phyloP scores from a whole-genome alignment of 305 asterid genomes.

The Fraxinus greggii region DNA sequence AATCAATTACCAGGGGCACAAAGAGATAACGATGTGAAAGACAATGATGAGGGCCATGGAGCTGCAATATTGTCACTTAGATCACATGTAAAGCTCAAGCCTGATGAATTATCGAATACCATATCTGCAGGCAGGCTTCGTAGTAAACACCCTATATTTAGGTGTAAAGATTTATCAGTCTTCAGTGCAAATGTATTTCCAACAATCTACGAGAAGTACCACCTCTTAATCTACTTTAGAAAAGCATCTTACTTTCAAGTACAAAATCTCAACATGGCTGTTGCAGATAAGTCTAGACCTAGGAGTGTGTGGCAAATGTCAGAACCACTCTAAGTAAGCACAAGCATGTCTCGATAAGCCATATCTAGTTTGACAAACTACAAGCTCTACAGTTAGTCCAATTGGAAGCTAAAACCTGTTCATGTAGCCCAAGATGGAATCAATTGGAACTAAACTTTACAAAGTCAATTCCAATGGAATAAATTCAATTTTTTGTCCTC shows the following conservation, averaged over 20 bases:
- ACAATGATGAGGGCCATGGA: slow-evolving; percentile 93
- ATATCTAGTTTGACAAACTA: not conserved
- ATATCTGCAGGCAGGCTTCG: slow-evolving; percentile 83
- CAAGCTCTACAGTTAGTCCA: not conserved
- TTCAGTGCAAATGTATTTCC: not conserved
- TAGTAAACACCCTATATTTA: slow-evolving; percentile 75
- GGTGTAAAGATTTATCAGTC: slow-evolving; percentile 15
- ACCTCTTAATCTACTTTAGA: not conserved
- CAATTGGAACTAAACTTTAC: not conserved
- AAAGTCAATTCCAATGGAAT: not conserved
- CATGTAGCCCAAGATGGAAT: not conserved
- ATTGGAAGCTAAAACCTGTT: not conserved
- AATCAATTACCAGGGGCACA: slow-evolving; percentile 88
- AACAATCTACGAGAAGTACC: not conserved
- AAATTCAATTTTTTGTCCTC: not conserved
- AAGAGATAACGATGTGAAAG: slow-evolving; percentile 78
- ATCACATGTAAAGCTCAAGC: slow-evolving; percentile 89
- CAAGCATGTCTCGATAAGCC: not conserved
- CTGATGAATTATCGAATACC: slow-evolving; percentile 78
- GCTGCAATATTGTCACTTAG: slow-evolving; percentile 89
- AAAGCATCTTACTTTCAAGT: not conserved
- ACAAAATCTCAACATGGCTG: not conserved
- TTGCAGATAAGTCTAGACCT: not conserved
- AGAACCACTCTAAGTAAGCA: not conserved
- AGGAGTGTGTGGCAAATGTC: not conserved